Evolutionary conservation across 2,329 filamentous ascomycete genomes (phyloP), one percentile per base, ranked within the genome.

Genomic region (Cryphonectria japonica): DNA sequence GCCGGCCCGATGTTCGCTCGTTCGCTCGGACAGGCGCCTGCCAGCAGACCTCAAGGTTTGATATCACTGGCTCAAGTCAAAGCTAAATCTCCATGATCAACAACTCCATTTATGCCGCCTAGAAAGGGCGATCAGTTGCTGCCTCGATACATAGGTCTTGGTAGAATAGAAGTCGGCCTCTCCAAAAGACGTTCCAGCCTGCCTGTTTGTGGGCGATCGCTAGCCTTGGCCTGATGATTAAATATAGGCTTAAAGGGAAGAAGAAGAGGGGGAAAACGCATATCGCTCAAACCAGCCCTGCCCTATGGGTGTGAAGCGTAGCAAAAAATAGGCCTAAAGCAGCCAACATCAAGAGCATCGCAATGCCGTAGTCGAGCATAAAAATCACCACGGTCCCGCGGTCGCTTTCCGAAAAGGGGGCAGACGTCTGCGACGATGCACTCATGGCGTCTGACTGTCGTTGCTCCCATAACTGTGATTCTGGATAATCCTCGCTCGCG

Each of bases 311-410:
- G 46, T 43, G 52, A 39, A 59, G 46, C 59, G 54, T n/a, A 43
- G 32, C n/a, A 46, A 69, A 62, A 39, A 43, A 43, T 11, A 69
- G 37, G n/a, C 29, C 46, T 22, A 69, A 34, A 3, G 41, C 34
- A 4, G 32, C 60, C 29, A 69, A 37, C 32, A 69, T 43, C 43
- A 69, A 34, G 11, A 62, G 22, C 19, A 39, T 16, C 9, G 67
- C n/a, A 29, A 54, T 63, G 59, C 34, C 41, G 6, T 34, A 62
- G n/a, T 62, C 39, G 32, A 61, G 43, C 19, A 37, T 26, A 11
- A 37, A 68, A 50, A 0, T 4, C 7, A 37, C 29, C 34, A 11
- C n/a, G 52, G 41, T 13, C 2, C n/a, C 37, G 39, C 22, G n/a
- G 19, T 46, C 52, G 32, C 7, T 41, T 3, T 32, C 34, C 14